These are phyloP conservation scores for Trichoderma harzianum DNA, from an alignment of 2,329 filamentous ascomycete genomes.

Conservation along the genomic window DNA sequence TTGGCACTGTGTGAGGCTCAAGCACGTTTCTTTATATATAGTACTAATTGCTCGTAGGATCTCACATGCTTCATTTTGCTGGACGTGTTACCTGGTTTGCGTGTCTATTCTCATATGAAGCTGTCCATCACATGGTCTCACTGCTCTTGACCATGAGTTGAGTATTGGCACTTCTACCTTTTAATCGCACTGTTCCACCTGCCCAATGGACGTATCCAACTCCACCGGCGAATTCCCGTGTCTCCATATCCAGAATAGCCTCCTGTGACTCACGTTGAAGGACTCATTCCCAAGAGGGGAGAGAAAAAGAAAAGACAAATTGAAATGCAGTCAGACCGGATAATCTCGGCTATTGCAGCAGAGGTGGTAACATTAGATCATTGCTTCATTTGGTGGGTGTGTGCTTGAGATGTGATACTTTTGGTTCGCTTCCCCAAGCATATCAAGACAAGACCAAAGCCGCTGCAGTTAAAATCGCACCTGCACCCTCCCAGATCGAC, in stretches of 20 bases:
- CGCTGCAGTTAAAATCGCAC: conserved; percentile 22
- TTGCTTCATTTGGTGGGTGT: not conserved
- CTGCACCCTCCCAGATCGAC: conserved; percentile 30
- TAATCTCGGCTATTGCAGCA: not conserved
- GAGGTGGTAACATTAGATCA: not conserved
- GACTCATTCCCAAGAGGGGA: not conserved
- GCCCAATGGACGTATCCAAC: not conserved
- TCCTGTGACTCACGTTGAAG: not conserved
- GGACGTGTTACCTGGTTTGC: not conserved
- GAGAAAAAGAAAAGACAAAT: not conserved
- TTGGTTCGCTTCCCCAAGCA: not conserved
- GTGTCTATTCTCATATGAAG: not conserved
- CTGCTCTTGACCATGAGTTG: not conserved
- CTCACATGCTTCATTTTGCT: not conserved
- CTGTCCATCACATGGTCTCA: not conserved
- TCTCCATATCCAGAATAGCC: not conserved
- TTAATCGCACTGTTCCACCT: not conserved
- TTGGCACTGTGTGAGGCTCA: conserved; percentile 3
- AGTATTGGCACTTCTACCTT: not conserved
- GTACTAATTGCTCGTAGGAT: not conserved
- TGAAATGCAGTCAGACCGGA: not conserved
- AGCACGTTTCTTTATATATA: not conserved
- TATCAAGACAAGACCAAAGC: not conserved
- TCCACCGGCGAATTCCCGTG: not conserved
- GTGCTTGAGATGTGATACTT: not conserved